These are phyloP conservation scores for Verticillium nubilum DNA, from an alignment of 2,329 filamentous ascomycete genomes.

Conservation along the genomic window DNA sequence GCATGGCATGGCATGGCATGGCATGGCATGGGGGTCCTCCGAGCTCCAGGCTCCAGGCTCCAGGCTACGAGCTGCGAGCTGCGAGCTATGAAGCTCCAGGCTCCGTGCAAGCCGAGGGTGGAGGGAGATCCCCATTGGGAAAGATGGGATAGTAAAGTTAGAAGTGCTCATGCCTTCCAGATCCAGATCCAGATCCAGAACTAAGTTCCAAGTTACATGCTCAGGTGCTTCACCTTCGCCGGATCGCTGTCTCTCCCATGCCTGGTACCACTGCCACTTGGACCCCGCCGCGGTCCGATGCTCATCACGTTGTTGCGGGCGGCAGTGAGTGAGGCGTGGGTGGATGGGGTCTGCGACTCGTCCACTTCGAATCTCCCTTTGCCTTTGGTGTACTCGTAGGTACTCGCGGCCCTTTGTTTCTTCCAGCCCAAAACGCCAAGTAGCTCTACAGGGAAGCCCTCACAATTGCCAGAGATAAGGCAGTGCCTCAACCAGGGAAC, in stretches of 20 bases:
- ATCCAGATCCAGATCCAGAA: background rate
- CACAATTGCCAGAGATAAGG: background rate
- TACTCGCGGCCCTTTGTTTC: background rate
- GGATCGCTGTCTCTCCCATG: background rate
- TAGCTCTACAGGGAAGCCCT: background rate
- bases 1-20: conserved; percentile 3
- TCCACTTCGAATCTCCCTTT: background rate
- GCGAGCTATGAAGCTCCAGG: too few relatives aligned
- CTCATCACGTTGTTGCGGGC: background rate
- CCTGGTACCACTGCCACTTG: background rate
- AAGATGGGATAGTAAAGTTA: background rate
- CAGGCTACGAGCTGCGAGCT: background rate
- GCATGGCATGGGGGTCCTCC: conserved; percentile 1
- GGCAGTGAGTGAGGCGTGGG: background rate
- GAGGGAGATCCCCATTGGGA: background rate
- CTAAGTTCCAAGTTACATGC: background rate
- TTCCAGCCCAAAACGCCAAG: background rate
- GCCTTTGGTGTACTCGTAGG: too few relatives aligned
- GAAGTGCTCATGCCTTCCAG: background rate
- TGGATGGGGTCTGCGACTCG: background rate
- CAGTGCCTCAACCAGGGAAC: background rate
- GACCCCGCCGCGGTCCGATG: too few relatives aligned
- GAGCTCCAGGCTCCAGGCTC: background rate
- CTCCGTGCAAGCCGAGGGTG: background rate
- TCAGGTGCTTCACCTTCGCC: background rate